Conservation (phyloP, 805 yeast species). For the Brettanomyces anomalus region DNA sequence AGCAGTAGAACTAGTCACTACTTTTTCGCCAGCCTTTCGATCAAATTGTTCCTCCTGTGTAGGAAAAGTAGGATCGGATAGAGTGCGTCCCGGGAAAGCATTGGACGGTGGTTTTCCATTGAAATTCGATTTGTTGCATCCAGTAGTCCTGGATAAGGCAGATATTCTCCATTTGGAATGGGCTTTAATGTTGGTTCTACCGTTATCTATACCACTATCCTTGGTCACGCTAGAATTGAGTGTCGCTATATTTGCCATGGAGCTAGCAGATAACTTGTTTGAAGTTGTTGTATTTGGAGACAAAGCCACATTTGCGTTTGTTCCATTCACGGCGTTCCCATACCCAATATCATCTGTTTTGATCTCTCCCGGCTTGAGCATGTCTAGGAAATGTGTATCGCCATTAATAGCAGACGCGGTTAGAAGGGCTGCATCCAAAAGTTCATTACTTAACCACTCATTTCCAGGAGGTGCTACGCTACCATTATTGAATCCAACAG, state of each 20-base stretch:
- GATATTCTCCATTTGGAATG: no score
- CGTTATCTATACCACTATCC: neutral
- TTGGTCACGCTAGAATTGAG: neutral
- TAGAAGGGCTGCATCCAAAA: constrained; percentile 61
- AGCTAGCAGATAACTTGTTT: no score
- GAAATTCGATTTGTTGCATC: no score
- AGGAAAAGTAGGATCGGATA: no score
- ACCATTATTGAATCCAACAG: neutral
- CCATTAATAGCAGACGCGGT: constrained; percentile 67
- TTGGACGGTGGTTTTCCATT: no score
- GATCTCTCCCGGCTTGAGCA: constrained; percentile 28
- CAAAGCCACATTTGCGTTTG: no score
- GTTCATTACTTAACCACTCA: constrained; percentile 64
- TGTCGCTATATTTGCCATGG: neutral
- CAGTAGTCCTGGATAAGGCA: no score
- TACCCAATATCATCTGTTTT: constrained; percentile 4
- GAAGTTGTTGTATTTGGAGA: no score
- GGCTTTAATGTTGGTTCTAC: neutral
- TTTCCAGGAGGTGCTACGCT: constrained; percentile 31
- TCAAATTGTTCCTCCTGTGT: no score
- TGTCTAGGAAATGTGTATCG: constrained; percentile 48
- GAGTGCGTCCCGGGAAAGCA: no score
- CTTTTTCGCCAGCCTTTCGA: no score
- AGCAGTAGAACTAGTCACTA: no score
- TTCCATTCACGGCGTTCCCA: neutral